phyloP scores from a whole-genome alignment of 768 basidiomycete species.

The Lactifluus volemus region DNA sequence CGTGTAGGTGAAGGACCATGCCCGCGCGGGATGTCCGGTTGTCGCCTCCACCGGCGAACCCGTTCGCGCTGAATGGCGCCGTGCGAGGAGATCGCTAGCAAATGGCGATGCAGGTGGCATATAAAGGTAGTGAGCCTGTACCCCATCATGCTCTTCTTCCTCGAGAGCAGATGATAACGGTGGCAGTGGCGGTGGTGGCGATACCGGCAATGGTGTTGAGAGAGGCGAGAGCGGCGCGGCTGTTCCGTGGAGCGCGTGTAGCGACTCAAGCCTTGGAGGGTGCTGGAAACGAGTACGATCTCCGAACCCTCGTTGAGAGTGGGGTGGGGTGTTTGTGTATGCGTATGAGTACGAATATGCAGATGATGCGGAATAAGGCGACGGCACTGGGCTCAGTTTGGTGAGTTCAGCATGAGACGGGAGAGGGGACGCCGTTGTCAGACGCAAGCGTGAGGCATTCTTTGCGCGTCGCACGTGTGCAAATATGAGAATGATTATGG shows the following conservation, averaged over 20 bases:
- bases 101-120: slow-evolving; percentile 8
- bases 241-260: not conserved
- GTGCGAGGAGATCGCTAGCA: slow-evolving; percentile 2
- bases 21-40: not conserved
- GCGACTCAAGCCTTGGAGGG: not conserved
- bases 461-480: slow-evolving; percentile 31
- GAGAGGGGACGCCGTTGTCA: slow-evolving; percentile 14
- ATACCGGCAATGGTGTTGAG: not conserved
- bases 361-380: slow-evolving; percentile 19
- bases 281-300: not conserved
- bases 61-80: not conserved
- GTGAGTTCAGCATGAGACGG: not conserved
- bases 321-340: slow-evolving; percentile 16
- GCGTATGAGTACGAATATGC: slow-evolving; percentile 20
- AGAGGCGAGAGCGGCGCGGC: not conserved
- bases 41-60: not conserved
- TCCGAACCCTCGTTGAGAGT: not conserved
- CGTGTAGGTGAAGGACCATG: slow-evolving; percentile 37
- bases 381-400: not conserved
- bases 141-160: slow-evolving; percentile 19
- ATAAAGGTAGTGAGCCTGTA: slow-evolving; percentile 17
- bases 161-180: slow-evolving; percentile 2
- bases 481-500: slow-evolving; percentile 39
- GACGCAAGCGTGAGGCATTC: slow-evolving; percentile 12
- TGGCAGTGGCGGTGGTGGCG: not conserved